Evolutionary conservation across 2,329 filamentous ascomycete genomes (phyloP), one percentile per base, ranked within the genome.

Genomic region (Tolypocladium inflatum): DNA sequence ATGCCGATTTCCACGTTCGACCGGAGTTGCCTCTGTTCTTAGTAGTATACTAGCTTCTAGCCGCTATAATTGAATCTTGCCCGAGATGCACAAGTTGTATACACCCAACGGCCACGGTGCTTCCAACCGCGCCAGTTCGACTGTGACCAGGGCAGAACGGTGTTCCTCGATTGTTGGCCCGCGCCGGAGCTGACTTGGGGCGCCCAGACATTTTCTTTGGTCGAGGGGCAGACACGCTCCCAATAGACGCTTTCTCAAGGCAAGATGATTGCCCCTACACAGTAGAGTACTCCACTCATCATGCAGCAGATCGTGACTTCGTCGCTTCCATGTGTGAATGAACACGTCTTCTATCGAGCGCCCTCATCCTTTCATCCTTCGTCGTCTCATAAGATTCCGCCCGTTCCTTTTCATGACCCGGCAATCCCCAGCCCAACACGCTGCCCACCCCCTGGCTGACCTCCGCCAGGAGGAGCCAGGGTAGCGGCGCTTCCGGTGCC

Each of bases 401-500:
- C 17, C 45, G 5, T n/a, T 11, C 30, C 38, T 2, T 23, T 39
- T 58, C 60, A 80, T 33, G 77, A 73, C 55, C 76, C 76, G 48
- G 76, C 80, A 68, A 84, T 83, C 2, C 81, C 81, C 17, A 84
- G 68, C 11, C 81, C 81, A 33, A 82, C 75, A 53, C 79, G 73
- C 57, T 70, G 71, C 17, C 65, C 65, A 37, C 67, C 62, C 17
- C 63, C 63, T 21, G 63, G 69, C 45, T 66, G 67, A 3, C 55
- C 53, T 17, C 59, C 61, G 8, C 67, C 67, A 5, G 64, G 61
- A 30, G 61, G 63, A 26, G 58, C 58, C 56, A 66, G 52, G 30
- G 54, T 66, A 57, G 59, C 64, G 62, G 21, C 66, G 64, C 30
- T 66, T 65, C 56, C 73, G 63, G 78, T 80, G 11, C 79, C 80